A percentile compares a stretch with the other conserved stretches of the same genome.
phyloP scores from a whole-genome alignment of 2,329 filamentous ascomycete species.

The Cladophialophora carrionii region DNA sequence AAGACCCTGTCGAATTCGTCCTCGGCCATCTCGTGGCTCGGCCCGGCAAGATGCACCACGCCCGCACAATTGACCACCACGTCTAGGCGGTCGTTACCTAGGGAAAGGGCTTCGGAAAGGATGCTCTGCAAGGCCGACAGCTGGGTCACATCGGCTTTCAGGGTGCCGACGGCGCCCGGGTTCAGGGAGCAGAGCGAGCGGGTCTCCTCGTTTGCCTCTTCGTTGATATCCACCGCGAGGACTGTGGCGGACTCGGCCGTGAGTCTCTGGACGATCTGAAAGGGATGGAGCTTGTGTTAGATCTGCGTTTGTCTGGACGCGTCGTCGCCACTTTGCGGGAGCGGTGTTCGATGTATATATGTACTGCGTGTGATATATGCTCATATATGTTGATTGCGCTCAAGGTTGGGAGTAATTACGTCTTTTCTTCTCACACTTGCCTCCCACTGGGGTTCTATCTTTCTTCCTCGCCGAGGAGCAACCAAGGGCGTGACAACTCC shows the following conservation, averaged over 20 bases:
- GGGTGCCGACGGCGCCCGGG: slow-evolving; percentile 9
- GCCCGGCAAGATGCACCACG: slow-evolving; percentile 27
- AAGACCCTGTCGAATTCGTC: slow-evolving; percentile 35
- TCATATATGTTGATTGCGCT: neutral
- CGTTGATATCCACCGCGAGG: slow-evolving; percentile 30
- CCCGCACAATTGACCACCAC: slow-evolving; percentile 34
- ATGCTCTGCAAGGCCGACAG: slow-evolving; percentile 30
- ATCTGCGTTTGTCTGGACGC: neutral
- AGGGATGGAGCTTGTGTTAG: neutral
- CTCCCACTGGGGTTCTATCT: neutral
- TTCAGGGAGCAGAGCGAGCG: slow-evolving; percentile 14
- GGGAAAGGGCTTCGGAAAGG: slow-evolving; percentile 14
- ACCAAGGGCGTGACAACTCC: too few species aligned
- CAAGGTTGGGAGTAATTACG: too few species aligned
- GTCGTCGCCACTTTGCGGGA: too few species aligned
- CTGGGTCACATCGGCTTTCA: slow-evolving; percentile 26
- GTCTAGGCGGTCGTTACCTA: slow-evolving; percentile 21
- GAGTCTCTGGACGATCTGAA: slow-evolving; percentile 30
- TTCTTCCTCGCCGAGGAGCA: neutral
- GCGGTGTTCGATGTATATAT: neutral
- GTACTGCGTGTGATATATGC: neutral
- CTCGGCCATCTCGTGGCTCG: slow-evolving; percentile 30
- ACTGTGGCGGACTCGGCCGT: slow-evolving; percentile 27
- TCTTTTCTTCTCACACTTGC: neutral
- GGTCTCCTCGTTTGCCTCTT: slow-evolving; percentile 13